Percentiles rank a stretch among this genome's conserved stretches.
Evolutionary conservation across 1,284 basidiomycete species (phyloP).

Genomic region (Trametes versicolor): DNA sequence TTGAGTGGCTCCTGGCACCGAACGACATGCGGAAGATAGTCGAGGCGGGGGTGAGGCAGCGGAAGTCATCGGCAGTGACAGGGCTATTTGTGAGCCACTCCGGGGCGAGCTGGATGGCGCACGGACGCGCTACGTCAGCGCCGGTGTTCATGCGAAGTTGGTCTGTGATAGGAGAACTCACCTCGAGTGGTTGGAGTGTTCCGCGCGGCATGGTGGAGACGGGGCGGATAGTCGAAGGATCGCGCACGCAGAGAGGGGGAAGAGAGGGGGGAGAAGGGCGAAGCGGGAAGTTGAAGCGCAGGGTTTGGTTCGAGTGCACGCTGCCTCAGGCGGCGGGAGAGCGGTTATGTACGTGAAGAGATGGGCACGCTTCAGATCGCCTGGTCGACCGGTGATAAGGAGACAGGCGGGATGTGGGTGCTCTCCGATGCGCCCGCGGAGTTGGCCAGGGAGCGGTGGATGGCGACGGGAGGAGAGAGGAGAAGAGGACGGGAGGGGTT

Average conservation of each 20-base stretch:
- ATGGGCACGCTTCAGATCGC: slow-evolving; percentile 13
- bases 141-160: not conserved
- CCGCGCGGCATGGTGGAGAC: slow-evolving; percentile 7
- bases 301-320: slow-evolving; percentile 1
- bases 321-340: not conserved
- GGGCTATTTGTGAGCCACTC: slow-evolving; percentile 35
- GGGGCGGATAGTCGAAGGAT: slow-evolving; percentile 1
- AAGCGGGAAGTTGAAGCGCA: slow-evolving; percentile 3
- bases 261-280: slow-evolving; percentile 1
- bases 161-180: slow-evolving; percentile 9
- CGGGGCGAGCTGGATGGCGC: slow-evolving; percentile 22
- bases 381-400: slow-evolving; percentile 28
- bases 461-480: slow-evolving; percentile 10
- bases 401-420: slow-evolving; percentile 1
- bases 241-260: not conserved
- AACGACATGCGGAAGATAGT: slow-evolving; percentile 36
- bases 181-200: slow-evolving; percentile 25
- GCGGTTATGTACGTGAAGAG: slow-evolving; percentile 9
- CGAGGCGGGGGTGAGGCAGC: slow-evolving; percentile 27
- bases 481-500: slow-evolving; percentile 5
- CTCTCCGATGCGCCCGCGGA: slow-evolving; percentile 6
- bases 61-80: slow-evolving; percentile 33
- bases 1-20: slow-evolving; percentile 13
- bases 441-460: slow-evolving; percentile 4
- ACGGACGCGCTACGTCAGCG: not conserved